Evolutionary conservation across 306 rosid genomes (phyloP), one percentile per base, ranked within the genome.

Genomic region (Inga leiocalycina): DNA sequence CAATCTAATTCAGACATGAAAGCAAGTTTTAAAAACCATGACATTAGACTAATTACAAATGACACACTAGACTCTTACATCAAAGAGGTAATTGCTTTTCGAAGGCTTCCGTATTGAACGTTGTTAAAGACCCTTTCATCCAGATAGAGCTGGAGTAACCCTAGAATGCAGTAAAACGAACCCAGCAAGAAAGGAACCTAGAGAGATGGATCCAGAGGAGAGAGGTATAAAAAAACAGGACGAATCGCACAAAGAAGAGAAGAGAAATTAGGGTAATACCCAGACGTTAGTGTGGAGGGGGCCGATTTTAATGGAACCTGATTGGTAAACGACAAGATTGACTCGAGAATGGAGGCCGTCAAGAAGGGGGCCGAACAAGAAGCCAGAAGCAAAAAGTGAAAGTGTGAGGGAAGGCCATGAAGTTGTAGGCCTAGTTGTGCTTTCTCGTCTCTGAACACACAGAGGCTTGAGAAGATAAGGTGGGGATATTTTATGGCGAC

Each of bases 301-400:
- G 59, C 89, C 91, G 11, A 89, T 45, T 41, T 83, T 44, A 61
- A 82, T 80, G 19, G 93, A 87, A 0, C 93, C 93, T 1, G 81
- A 86, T 43, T 87, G 77, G 80, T 95, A 95, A 1, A 83, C 94
- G 5, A 93, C 90, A 27, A 93, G 98, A 77, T 90, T 84, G 20
- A 95, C 98, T 75, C 94, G 82, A 1, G 99, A 95, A 83, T 95
- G 97, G 75, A 93, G 90, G 19, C 97, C 98, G 76, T 93, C 98
- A 27, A 95, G 79, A 71, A 95, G 87, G 64, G 98, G 93, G 67
- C 99, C 99, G 3, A 92, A 10, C 32, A 86, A 39, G 89, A 91
- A 90, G 44, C 98, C 98, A 0, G 93, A 56, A 41, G 92, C 90
- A 61, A 93, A 95, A 45, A 93, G 93, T 19, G 92, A 79, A 27